Evolutionary conservation across 1,284 basidiomycete species (phyloP), one percentile per base, ranked within the genome.

Genomic region (Uromyces viciae-fabae): DNA sequence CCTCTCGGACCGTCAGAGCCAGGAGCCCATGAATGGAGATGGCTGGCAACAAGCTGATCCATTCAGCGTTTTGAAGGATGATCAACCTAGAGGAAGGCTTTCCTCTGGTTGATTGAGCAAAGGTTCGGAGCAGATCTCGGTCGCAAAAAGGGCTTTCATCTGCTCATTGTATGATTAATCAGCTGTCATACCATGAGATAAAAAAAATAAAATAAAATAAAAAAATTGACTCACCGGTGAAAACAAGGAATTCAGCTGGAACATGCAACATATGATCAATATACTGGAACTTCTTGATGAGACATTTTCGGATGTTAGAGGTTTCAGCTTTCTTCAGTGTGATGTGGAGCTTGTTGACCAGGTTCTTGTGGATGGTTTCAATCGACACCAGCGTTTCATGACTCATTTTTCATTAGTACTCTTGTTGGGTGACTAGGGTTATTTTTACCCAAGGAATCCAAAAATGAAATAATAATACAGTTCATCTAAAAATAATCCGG

Each of bases 251-350:
- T 28, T 62, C 28, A 9, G 58, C 58, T 0, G 58, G 58, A 9
- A 62, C n/a, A 33, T 5, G 17, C 58, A 0, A n/a, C 28, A 62
- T 62, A 1, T 22, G 17, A 17, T 64, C 36, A 11, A 64, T 17
- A 28, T 33, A 64, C 11, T 9, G 11, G 19, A 22, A 64, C 25
- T 64, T 64, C 33, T 28, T 5, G 33, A 64, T 14, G 19, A 64
- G 17, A 22, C 62, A 64, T 31, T 64, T 64, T 17, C 33, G 17
- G 0, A 31, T 31, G 36, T 64, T 64, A 9, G 25, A 0, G 4
- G 62, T 64, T 11, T 64, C 36, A 8, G 62, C 62, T n/a, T 64
- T 64, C 33, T 64, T 64, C 31, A 64, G 36, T 5, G 62, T 64
- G 4, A 64, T 64, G 11, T 33, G 42, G 3, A 64, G 33, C 2